These are phyloP conservation scores for Castanea sativa DNA, from an alignment of 306 rosid genomes.

Conservation along the genomic window DNA sequence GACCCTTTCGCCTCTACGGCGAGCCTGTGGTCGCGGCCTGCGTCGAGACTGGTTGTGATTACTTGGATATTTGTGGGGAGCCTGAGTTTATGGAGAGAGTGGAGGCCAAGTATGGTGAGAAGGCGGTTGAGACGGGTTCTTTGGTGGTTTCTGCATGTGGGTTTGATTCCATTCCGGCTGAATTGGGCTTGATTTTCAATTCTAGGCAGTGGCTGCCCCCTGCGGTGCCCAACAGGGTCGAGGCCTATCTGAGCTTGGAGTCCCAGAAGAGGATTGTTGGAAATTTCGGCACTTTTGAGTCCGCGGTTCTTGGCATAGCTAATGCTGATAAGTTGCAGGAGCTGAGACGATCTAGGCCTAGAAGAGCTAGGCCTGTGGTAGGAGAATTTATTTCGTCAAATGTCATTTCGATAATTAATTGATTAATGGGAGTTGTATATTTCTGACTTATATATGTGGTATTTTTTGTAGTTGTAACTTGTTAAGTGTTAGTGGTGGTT, in stretches of 20 bases:
- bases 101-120: slow-evolving; percentile 47
- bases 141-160: slow-evolving; percentile 87
- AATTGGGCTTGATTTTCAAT: slow-evolving; percentile 72
- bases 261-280: slow-evolving; percentile 67
- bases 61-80: slow-evolving; percentile 86
- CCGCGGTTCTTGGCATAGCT: slow-evolving; percentile 73
- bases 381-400: slow-evolving; percentile 1
- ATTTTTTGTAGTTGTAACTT: neutral
- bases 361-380: slow-evolving; percentile 68
- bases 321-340: slow-evolving; percentile 55
- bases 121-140: slow-evolving; percentile 42
- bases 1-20: slow-evolving; percentile 87
- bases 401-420: neutral
- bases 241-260: slow-evolving; percentile 66
- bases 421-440: too few relatives aligned
- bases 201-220: slow-evolving; percentile 62
- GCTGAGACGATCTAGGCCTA: slow-evolving; percentile 70
- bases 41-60: slow-evolving; percentile 63
- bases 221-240: slow-evolving; percentile 53
- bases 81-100: slow-evolving; percentile 83
- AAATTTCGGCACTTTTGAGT: slow-evolving; percentile 69
- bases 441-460: neutral
- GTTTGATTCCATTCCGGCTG: slow-evolving; percentile 92
- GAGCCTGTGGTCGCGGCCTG: slow-evolving; percentile 77
- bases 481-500: too few relatives aligned